phyloP scores from a whole-genome alignment of 139 green algal genomes.

The Nannochloris sp. region DNA sequence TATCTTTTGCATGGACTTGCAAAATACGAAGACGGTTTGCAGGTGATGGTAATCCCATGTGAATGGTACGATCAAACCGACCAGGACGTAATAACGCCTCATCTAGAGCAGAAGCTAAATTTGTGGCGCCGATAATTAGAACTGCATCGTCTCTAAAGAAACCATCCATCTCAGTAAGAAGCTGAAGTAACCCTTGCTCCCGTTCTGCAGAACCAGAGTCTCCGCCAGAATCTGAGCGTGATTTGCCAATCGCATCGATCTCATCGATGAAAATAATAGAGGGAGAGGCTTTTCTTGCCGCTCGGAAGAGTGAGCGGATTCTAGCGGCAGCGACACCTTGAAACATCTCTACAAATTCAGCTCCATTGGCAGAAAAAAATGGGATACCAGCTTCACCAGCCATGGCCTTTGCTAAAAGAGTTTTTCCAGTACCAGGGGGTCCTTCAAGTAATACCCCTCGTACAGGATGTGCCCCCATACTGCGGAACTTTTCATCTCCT shows the following conservation, averaged over 20 bases:
- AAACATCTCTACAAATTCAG: slow-evolving; percentile 80
- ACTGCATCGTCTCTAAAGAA: slow-evolving; percentile 25
- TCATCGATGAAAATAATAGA: slow-evolving; percentile 99
- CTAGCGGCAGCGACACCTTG: slow-evolving; percentile 58
- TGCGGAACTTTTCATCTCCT: slow-evolving; percentile 31
- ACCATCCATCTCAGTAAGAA: slow-evolving; percentile 45
- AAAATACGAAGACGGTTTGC: slow-evolving; percentile 53
- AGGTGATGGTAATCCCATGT: slow-evolving; percentile 55
- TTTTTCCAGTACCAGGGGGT: slow-evolving; percentile 94
- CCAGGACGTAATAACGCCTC: slow-evolving; percentile 62
- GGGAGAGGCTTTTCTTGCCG: slow-evolving; percentile 85
- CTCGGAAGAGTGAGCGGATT: slow-evolving; percentile 87
- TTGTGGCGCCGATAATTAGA: slow-evolving; percentile 72
- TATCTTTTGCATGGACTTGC: slow-evolving; percentile 53
- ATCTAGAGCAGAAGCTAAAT: slow-evolving; percentile 56
- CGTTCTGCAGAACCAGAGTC: slow-evolving; percentile 56
- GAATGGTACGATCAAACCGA: slow-evolving; percentile 64
- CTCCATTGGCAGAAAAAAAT: slow-evolving; percentile 62
- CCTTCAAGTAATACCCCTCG: slow-evolving; percentile 93
- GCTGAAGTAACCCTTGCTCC: slow-evolving; percentile 66
- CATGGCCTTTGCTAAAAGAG: slow-evolving; percentile 91
- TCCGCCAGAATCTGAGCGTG: slow-evolving; percentile 17
- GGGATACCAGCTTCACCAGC: slow-evolving; percentile 55
- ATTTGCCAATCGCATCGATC: slow-evolving; percentile 95
- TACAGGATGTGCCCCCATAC: slow-evolving; percentile 31